These are phyloP conservation scores for Penicillium sclerotiorum DNA, from an alignment of 2,329 filamentous ascomycete genomes.

Conservation along the genomic window DNA sequence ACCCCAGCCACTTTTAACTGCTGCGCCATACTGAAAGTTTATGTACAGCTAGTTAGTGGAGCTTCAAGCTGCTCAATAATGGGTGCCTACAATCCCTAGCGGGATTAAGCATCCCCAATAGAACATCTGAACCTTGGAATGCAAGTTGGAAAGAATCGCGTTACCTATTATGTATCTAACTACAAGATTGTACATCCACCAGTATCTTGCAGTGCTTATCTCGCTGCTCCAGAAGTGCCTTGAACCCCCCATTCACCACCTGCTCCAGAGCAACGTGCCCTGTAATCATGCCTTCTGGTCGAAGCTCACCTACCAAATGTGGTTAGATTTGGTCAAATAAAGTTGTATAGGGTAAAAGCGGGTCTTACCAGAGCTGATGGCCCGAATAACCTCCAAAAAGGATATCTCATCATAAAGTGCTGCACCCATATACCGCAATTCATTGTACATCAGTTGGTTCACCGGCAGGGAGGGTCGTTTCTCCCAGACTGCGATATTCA, in stretches of 20 bases:
- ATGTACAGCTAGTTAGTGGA: too few relatives aligned
- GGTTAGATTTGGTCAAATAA: neutral
- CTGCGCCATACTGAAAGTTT: neutral
- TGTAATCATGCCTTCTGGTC: conserved; percentile 64
- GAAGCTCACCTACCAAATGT: conserved; percentile 49
- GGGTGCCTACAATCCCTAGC: too few relatives aligned
- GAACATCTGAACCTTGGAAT: too few relatives aligned
- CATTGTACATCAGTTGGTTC: conserved; percentile 57
- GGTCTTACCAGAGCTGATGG: conserved; percentile 37
- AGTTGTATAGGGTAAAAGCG: neutral
- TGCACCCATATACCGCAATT: conserved; percentile 55
- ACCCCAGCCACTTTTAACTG: neutral
- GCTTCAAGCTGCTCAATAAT: too few relatives aligned
- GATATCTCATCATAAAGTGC: conserved; percentile 56
- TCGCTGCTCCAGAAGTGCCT: conserved; percentile 59
- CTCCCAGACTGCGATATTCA: conserved; percentile 69
- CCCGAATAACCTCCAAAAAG: conserved; percentile 60
- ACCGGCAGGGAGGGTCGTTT: conserved; percentile 56
- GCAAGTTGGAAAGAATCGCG: too few relatives aligned
- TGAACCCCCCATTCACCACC: conserved; percentile 61
- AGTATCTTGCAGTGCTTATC: conserved; percentile 66
- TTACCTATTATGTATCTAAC: neutral
- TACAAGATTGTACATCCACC: conserved; percentile 8
- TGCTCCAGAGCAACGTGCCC: conserved; percentile 47
- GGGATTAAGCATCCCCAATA: too few relatives aligned